phyloP scores from a whole-genome alignment of 306 rosid genomes.

The Prinsepia uniflora region DNA sequence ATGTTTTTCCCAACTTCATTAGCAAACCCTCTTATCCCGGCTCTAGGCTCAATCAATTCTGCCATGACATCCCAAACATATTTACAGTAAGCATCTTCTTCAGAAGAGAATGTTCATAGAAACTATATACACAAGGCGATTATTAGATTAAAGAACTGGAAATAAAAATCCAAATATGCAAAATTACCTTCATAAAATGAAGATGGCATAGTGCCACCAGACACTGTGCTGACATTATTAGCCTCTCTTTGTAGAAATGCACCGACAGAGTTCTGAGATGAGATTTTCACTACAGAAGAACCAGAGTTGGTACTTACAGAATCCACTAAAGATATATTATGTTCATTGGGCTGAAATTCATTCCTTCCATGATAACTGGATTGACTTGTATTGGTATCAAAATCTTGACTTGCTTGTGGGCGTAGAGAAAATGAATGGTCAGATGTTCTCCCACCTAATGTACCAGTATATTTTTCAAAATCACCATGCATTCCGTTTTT shows the following conservation, averaged over 20 bases:
- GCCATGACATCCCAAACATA: conserved; percentile 25
- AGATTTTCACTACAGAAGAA: conserved; percentile 37
- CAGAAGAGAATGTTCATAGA: conserved; percentile 18
- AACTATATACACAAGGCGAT: neutral
- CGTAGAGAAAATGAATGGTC: conserved; percentile 30
- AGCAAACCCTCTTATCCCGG: conserved; percentile 24
- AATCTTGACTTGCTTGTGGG: conserved; percentile 42
- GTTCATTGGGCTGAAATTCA: conserved; percentile 40
- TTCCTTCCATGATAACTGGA: conserved; percentile 40
- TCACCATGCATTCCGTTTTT: conserved; percentile 33
- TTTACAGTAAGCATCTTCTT: conserved; percentile 15
- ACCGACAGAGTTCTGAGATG: conserved; percentile 51
- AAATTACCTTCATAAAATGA: conserved; percentile 51
- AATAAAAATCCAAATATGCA: conserved; percentile 19
- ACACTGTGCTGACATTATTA: conserved; percentile 36
- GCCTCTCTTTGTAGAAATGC: conserved; percentile 35
- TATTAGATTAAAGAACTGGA: conserved; percentile 10
- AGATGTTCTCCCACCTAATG: conserved; percentile 34
- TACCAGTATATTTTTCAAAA: conserved; percentile 29
- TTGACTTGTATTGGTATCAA: conserved; percentile 38
- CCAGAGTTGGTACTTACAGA: conserved; percentile 34
- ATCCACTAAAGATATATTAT: conserved; percentile 38
- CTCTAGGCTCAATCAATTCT: conserved; percentile 28
- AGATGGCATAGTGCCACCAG: conserved; percentile 33
- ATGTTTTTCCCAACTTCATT: conserved; percentile 35